Conservation (phyloP, 352 stramenopile species). For the Pythium sp. region DNA sequence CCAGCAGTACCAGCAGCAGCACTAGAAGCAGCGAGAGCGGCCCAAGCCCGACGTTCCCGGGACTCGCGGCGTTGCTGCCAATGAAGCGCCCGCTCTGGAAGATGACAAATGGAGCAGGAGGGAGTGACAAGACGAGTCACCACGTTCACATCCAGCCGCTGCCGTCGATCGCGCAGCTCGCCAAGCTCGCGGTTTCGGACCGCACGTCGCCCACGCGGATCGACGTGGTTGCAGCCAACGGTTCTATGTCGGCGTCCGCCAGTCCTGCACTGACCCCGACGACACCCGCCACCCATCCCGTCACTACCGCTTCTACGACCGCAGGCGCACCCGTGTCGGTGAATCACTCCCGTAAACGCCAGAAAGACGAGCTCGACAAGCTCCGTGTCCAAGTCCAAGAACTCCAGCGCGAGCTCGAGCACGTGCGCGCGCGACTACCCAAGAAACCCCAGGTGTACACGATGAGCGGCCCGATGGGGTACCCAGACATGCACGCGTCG, state of each 20-base stretch:
- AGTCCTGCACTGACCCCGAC: not conserved
- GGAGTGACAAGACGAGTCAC: not conserved
- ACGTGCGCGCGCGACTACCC: slow-evolving; percentile 15
- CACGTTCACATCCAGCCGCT: slow-evolving; percentile 17
- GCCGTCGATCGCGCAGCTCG: slow-evolving; percentile 18
- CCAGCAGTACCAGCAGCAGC: not conserved
- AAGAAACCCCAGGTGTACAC: slow-evolving; percentile 10
- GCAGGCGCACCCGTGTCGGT: not conserved
- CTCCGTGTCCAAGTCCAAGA: slow-evolving; percentile 56
- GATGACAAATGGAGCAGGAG: not conserved
- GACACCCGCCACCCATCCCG: not conserved
- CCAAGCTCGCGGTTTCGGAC: slow-evolving; percentile 14
- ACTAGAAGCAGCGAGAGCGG: not conserved
- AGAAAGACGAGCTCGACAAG: slow-evolving; percentile 53
- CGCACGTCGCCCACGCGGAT: slow-evolving; percentile 13
- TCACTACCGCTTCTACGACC: not conserved
- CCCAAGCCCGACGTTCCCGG: not conserved
- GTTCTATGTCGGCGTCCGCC: not conserved
- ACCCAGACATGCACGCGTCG: slow-evolving; percentile 2
- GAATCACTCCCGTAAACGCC: slow-evolving; percentile 53
- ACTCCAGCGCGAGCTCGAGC: slow-evolving; percentile 43
- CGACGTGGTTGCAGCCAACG: slow-evolving; percentile 1
- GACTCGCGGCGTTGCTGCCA: slow-evolving; percentile 7
- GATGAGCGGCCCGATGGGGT: not conserved
- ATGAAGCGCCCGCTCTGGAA: slow-evolving; percentile 18